These are phyloP conservation scores for Cetraspora pellucida DNA, from an alignment of 192 early-diverging fungal genomes.

Conservation along the genomic window DNA sequence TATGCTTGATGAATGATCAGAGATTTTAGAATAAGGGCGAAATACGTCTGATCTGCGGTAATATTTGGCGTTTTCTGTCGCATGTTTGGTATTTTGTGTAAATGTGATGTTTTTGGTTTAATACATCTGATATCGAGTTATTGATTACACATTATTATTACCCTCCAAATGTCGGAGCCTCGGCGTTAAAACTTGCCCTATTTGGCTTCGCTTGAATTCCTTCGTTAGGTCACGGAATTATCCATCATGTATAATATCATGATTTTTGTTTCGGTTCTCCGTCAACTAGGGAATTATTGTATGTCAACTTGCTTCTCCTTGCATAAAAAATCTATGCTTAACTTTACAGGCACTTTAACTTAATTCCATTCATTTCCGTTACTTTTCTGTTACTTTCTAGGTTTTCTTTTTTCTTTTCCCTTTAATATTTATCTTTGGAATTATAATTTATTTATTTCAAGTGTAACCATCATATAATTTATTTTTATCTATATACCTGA, in stretches of 20 bases:
- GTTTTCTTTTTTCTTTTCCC: not conserved
- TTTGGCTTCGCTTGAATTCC: not conserved
- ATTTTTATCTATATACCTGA: too few species aligned
- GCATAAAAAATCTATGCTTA: conserved; percentile 14
- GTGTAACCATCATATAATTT: too few species aligned
- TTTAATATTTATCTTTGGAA: not conserved
- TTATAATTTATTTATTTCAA: too few species aligned
- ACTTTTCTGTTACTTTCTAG: not conserved
- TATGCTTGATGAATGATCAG: not conserved
- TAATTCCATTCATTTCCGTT: not conserved
- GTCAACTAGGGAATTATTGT: not conserved
- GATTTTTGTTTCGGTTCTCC: not conserved
- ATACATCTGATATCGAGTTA: not conserved
- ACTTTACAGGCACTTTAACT: not conserved
- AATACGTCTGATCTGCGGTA: not conserved
- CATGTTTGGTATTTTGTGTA: not conserved
- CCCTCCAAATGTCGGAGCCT: not conserved
- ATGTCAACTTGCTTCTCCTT: not conserved
- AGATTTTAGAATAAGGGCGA: too few species aligned
- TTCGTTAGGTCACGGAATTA: not conserved
- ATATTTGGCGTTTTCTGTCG: not conserved
- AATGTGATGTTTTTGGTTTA: not conserved
- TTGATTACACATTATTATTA: too few species aligned
- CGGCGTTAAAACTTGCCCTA: not conserved
- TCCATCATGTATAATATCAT: conserved; percentile 1